Conservation (phyloP, 176 grass and related monocot species). For the Thinopyrum elongatum region DNA sequence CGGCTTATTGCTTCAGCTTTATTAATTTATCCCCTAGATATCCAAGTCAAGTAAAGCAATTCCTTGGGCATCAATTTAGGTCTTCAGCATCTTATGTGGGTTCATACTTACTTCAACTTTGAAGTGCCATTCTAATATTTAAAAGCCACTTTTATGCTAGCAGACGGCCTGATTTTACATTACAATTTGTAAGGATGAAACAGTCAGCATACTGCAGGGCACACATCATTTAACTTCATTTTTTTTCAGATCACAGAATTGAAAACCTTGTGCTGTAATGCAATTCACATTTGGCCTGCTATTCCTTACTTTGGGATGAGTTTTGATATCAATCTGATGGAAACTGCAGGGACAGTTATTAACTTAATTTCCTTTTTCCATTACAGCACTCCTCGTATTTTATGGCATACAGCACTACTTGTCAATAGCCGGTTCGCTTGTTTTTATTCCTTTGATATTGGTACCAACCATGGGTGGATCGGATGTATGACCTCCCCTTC, state of each 20-base stretch:
- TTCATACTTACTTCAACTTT: neutral
- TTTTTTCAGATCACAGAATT: neutral
- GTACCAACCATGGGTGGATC: conserved; percentile 93
- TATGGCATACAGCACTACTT: conserved; percentile 98
- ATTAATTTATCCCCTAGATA: conserved; percentile 2
- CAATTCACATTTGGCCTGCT: neutral
- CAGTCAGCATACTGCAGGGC: neutral
- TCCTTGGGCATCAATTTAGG: conserved; percentile 1
- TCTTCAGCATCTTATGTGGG: neutral
- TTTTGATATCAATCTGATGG: conserved; percentile 22
- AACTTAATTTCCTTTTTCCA: conserved; percentile 33
- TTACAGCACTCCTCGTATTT: conserved; percentile 73
- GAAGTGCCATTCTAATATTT: conserved; percentile 10
- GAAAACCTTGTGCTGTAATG: neutral
- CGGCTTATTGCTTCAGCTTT: neutral
- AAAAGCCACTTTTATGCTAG: neutral
- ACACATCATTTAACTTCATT: neutral
- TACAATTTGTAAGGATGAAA: conserved; percentile 7
- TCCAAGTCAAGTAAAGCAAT: conserved; percentile 18
- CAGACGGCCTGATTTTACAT: neutral
- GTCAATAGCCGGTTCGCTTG: conserved; percentile 93
- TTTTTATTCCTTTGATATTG: conserved; percentile 97
- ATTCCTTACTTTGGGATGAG: neutral
- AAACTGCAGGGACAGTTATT: conserved; percentile 8
- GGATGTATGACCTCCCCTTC: conserved; percentile 64